These are phyloP conservation scores for Neotropicomus parvogracilis DNA, from an alignment of 1,284 basidiomycete genomes.

Conservation along the genomic window DNA sequence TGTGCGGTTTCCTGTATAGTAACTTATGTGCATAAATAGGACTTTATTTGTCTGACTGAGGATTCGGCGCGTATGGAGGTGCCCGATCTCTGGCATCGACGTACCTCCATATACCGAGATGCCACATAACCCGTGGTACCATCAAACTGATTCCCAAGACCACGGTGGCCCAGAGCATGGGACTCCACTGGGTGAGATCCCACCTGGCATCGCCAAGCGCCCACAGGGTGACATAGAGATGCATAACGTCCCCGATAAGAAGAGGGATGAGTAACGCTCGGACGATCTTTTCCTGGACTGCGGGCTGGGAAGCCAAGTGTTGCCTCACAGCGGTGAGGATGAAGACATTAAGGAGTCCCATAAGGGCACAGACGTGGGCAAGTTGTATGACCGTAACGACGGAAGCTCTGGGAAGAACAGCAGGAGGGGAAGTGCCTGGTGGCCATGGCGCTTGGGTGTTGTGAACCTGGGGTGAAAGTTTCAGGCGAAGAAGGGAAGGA, in stretches of 20 bases:
- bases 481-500: conserved; percentile 4
- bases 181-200: conserved; percentile 57
- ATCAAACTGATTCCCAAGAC: conserved; percentile 61
- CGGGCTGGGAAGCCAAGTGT: conserved; percentile 54
- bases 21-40: conserved; percentile 22
- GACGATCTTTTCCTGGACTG: conserved; percentile 68
- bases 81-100: conserved; percentile 56
- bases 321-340: conserved; percentile 56
- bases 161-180: conserved; percentile 64
- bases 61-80: neutral
- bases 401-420: conserved; percentile 55
- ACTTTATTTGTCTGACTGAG: conserved; percentile 12
- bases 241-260: conserved; percentile 61
- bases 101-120: conserved; percentile 68
- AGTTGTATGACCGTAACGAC: conserved; percentile 66
- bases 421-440: conserved; percentile 41
- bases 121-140: conserved; percentile 67
- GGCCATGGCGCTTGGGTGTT: conserved; percentile 74
- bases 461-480: conserved; percentile 50
- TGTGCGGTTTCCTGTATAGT: neutral
- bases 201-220: conserved; percentile 65
- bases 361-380: conserved; percentile 68
- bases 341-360: conserved; percentile 67
- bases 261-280: conserved; percentile 61
- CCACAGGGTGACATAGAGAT: conserved; percentile 66